phyloP scores from a whole-genome alignment of 768 basidiomycete species.

The Tylopilus subfusipes region DNA sequence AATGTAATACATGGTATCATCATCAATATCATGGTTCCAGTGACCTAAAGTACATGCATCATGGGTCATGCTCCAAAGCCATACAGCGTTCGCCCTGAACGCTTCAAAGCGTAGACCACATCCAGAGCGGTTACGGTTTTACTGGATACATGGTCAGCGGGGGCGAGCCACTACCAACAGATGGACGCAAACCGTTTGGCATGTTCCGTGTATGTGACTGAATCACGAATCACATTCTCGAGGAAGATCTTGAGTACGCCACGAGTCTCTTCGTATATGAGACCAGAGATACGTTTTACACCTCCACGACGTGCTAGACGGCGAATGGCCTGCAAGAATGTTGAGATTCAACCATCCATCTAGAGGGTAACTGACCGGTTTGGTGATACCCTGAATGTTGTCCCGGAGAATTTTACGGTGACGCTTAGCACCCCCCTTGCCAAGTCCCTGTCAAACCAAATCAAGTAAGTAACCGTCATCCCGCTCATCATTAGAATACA shows the following conservation, averaged over 20 bases:
- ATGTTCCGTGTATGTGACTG: slow-evolving; percentile 45
- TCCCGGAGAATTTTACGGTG: neutral
- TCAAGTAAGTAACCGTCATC: neutral
- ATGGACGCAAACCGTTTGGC: slow-evolving; percentile 54
- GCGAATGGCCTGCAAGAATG: neutral
- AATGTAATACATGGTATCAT: slow-evolving; percentile 2
- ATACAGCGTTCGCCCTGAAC: slow-evolving; percentile 72
- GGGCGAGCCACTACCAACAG: neutral
- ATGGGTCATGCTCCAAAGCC: slow-evolving; percentile 62
- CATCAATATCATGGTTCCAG: neutral
- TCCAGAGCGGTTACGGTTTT: slow-evolving; percentile 85
- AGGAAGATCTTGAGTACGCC: neutral
- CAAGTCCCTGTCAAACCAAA: neutral
- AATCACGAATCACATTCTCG: neutral
- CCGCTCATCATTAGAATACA: neutral
- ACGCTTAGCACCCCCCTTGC: neutral
- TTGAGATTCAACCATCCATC: neutral
- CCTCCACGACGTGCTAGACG: neutral
- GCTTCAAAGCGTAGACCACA: slow-evolving; percentile 67
- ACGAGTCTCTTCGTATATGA: neutral
- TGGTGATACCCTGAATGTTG: neutral
- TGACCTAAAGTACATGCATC: neutral
- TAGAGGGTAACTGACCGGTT: neutral
- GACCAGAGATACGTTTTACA: neutral
- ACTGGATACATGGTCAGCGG: slow-evolving; percentile 13